Conservation (phyloP, 163 green algal species). For the Smithsoniella earleae region DNA sequence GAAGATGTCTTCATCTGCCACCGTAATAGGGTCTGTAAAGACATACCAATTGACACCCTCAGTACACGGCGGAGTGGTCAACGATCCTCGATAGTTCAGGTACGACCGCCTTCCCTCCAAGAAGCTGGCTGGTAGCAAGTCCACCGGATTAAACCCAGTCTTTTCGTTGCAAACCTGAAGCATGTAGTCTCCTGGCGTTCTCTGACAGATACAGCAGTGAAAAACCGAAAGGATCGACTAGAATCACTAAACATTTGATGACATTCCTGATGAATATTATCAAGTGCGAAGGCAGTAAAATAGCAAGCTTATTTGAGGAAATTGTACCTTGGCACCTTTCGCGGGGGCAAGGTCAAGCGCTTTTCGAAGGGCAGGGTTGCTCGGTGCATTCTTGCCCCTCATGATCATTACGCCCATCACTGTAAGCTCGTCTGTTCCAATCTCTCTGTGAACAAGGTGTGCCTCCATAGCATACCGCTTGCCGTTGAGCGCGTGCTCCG, state of each 20-base stretch:
- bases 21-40: conserved; percentile 37
- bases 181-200: too few species aligned
- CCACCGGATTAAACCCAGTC: conserved; percentile 19
- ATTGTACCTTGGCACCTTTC: conserved; percentile 19
- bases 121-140: conserved; percentile 26
- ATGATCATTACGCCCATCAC: conserved; percentile 58
- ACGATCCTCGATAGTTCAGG: conserved; percentile 59
- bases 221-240: too few species aligned
- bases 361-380: conserved; percentile 41
- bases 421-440: conserved; percentile 46
- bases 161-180: conserved; percentile 29
- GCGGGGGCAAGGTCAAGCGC: conserved; percentile 37
- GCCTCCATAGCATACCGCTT: conserved; percentile 56
- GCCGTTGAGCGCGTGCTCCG: conserved; percentile 67
- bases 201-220: too few species aligned
- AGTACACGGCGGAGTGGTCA: conserved; percentile 72
- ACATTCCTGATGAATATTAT: too few species aligned
- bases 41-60: conserved; percentile 66
- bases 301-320: too few species aligned
- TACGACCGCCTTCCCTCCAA: conserved; percentile 35
- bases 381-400: conserved; percentile 32
- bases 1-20: conserved; percentile 29
- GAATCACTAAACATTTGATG: too few species aligned
- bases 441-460: conserved; percentile 69
- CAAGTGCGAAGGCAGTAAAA: too few species aligned